Evolutionary conservation across 2,329 filamentous ascomycete species (phyloP).

Genomic region (Aureobasidium sp.): DNA sequence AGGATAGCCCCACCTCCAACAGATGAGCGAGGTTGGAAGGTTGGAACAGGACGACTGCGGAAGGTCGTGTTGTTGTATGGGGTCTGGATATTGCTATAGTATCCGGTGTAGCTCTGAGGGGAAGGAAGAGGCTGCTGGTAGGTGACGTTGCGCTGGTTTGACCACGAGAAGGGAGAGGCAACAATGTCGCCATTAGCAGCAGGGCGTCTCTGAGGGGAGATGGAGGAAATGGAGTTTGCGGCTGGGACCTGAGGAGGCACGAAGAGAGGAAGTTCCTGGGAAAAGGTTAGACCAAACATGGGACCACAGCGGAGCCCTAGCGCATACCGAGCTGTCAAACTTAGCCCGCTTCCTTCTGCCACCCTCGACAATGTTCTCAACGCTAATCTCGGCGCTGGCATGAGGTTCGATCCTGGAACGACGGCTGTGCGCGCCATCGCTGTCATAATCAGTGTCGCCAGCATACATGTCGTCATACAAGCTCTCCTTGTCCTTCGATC

Average conservation of each 20-base stretch:
- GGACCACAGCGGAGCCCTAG: constrained; percentile 12
- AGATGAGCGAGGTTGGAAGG: constrained; percentile 32
- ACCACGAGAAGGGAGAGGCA: constrained; percentile 56
- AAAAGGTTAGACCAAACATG: constrained; percentile 13
- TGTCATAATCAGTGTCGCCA: constrained; percentile 80
- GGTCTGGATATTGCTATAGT: constrained; percentile 12
- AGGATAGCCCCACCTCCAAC: constrained; percentile 51
- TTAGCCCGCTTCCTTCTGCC: constrained; percentile 91
- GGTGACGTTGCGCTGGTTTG: constrained; percentile 70
- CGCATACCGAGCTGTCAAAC: constrained; percentile 90
- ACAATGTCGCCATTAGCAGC: constrained; percentile 61
- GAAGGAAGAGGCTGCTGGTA: constrained; percentile 73
- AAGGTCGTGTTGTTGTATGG: constrained; percentile 35
- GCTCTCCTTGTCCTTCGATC: constrained; percentile 20
- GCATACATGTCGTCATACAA: constrained; percentile 43
- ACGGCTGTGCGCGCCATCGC: constrained; percentile 69
- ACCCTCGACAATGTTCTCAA: constrained; percentile 97
- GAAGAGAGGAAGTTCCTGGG: constrained; percentile 87
- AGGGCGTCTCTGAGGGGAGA: constrained; percentile 74
- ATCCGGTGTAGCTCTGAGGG: constrained; percentile 60
- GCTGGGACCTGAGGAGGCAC: constrained; percentile 90
- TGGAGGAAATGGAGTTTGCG: constrained; percentile 88
- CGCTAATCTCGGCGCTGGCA: constrained; percentile 91
- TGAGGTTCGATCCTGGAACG: constrained; percentile 74
- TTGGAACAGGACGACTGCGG: constrained; percentile 47